Percentiles rank a stretch among this genome's conserved stretches.
Evolutionary conservation across 2,329 filamentous ascomycete genomes (phyloP).

Genomic region (Aspergillus pseudotamarii): DNA sequence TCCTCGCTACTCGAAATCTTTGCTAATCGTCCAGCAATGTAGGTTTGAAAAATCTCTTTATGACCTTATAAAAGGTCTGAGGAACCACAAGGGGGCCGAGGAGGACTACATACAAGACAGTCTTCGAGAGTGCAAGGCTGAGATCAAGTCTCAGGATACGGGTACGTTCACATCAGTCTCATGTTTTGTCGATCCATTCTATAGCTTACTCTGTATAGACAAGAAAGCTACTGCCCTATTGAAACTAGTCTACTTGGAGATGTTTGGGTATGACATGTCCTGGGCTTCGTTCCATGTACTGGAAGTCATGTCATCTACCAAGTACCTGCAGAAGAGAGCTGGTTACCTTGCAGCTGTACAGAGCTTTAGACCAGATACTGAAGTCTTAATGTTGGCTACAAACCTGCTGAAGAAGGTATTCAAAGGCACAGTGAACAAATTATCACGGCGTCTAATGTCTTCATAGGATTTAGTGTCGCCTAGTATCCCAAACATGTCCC

Average conservation of each 20-base stretch:
- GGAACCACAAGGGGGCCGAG: slow-evolving; percentile 94
- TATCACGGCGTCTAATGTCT: slow-evolving; percentile 18
- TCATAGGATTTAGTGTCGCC: slow-evolving; percentile 61
- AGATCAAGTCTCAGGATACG: slow-evolving; percentile 93
- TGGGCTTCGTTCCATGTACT: slow-evolving; percentile 98
- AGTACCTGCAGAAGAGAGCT: slow-evolving; percentile 92
- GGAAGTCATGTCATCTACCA: slow-evolving; percentile 96
- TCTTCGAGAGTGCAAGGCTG: slow-evolving; percentile 90
- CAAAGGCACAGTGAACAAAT: not conserved
- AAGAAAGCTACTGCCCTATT: slow-evolving; percentile 94
- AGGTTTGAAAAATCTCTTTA: slow-evolving; percentile 99
- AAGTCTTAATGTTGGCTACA: slow-evolving; percentile 95
- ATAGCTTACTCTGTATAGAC: slow-evolving; percentile 56
- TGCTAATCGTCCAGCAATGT: not conserved
- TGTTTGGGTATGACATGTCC: slow-evolving; percentile 99
- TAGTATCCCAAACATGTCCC: slow-evolving; percentile 74
- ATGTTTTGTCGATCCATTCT: not conserved
- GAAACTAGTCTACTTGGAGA: slow-evolving; percentile 96
- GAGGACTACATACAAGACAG: slow-evolving; percentile 92
- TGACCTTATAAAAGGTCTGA: slow-evolving; percentile 94
- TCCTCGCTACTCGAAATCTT: not conserved
- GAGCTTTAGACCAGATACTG: slow-evolving; percentile 92
- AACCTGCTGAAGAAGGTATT: slow-evolving; percentile 90
- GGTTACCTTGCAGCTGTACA: slow-evolving; percentile 95
- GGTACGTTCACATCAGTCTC: slow-evolving; percentile 53